These are phyloP conservation scores for Akanthomyces muscarius DNA, from an alignment of 2,329 filamentous ascomycete species.

Conservation along the genomic window DNA sequence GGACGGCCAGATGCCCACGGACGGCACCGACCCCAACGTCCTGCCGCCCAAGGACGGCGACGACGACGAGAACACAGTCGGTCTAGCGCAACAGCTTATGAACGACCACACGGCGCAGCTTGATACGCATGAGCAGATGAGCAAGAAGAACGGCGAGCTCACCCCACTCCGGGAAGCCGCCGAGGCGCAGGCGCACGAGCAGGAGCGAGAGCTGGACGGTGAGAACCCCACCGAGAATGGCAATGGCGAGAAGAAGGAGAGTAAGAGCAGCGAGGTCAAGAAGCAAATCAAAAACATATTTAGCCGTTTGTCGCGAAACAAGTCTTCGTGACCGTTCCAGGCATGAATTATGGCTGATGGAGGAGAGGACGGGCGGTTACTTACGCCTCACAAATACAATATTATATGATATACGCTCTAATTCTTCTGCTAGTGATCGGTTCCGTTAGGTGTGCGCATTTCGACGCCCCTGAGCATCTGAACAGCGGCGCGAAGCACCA, in stretches of 20 bases:
- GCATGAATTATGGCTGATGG: neutral
- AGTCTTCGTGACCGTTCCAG: neutral
- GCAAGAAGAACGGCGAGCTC: constrained; percentile 25
- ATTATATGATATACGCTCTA: too few species aligned
- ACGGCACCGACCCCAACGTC: constrained; percentile 20
- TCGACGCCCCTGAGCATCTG: too few species aligned
- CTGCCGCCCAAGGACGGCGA: constrained; percentile 15
- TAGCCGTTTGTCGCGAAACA: constrained; percentile 11
- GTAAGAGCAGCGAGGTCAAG: constrained; percentile 11
- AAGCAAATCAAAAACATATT: constrained; percentile 16
- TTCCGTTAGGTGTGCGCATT: too few species aligned
- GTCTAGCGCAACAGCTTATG: constrained; percentile 50
- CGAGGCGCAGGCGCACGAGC: constrained; percentile 4
- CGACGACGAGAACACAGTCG: constrained; percentile 38
- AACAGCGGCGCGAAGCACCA: too few species aligned
- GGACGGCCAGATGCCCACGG: constrained; percentile 20
- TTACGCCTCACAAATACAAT: neutral
- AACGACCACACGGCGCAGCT: constrained; percentile 50
- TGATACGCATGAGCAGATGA: constrained; percentile 36
- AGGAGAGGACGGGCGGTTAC: neutral
- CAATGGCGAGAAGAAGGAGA: constrained; percentile 2
- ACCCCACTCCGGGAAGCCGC: neutral
- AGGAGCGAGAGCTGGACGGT: neutral
- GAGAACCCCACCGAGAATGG: neutral
- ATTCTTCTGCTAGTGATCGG: too few species aligned